A percentile compares a stretch with the other conserved stretches of the same genome.
These are phyloP conservation scores for Alternaria incomplexa DNA, from an alignment of 2,329 filamentous ascomycete species.

Conservation along the genomic window DNA sequence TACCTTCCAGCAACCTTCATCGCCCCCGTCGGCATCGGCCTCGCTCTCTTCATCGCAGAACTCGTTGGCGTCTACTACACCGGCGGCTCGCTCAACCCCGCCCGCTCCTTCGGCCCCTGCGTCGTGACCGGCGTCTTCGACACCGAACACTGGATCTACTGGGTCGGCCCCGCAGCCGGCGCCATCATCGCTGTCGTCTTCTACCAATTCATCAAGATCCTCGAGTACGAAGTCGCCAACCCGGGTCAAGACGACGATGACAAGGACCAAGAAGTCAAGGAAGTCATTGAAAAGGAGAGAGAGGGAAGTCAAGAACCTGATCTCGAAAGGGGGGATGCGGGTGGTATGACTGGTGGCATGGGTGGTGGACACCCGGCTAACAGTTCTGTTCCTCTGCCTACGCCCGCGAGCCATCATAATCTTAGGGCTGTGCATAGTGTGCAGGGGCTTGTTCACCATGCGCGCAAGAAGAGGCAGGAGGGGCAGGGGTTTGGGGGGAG, in stretches of 20 bases:
- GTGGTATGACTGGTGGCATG: not conserved
- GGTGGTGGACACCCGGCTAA: not conserved
- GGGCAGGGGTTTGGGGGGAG: slow-evolving; percentile 9
- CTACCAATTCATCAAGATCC: slow-evolving; percentile 56
- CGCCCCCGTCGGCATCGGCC: slow-evolving; percentile 73
- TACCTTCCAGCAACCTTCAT: slow-evolving; percentile 63
- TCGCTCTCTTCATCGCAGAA: slow-evolving; percentile 70
- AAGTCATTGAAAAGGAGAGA: slow-evolving; percentile 19
- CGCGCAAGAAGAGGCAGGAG: not conserved
- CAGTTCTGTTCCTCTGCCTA: not conserved
- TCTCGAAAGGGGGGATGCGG: not conserved
- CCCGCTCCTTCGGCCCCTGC: slow-evolving; percentile 55
- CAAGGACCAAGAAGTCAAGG: slow-evolving; percentile 28
- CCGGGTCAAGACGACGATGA: slow-evolving; percentile 45
- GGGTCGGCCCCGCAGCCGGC: slow-evolving; percentile 54
- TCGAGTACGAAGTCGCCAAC: slow-evolving; percentile 47
- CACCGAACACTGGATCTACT: slow-evolving; percentile 58
- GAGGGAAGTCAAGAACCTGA: slow-evolving; percentile 7
- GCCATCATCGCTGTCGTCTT: slow-evolving; percentile 56
- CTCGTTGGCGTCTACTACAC: slow-evolving; percentile 58
- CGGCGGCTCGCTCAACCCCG: slow-evolving; percentile 55
- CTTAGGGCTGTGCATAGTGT: not conserved
- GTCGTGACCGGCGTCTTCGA: slow-evolving; percentile 51
- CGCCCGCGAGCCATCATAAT: not conserved
- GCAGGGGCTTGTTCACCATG: not conserved